Conservation (phyloP, 1,139 yeast species). For the Saccharomyces hybrid region DNA sequence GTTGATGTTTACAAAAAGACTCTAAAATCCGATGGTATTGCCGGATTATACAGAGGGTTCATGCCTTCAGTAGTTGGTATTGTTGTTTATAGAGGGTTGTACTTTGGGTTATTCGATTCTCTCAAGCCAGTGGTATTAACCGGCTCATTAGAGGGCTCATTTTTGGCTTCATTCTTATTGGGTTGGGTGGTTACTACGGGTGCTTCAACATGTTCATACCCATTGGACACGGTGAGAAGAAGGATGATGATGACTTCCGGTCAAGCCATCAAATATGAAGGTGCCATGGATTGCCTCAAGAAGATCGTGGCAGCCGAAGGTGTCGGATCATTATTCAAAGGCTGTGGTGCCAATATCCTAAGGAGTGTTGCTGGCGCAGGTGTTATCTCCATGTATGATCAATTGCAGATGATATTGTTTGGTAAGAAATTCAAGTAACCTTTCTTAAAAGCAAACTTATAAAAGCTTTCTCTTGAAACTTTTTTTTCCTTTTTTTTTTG, state of each 20-base stretch:
- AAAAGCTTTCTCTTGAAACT: no score
- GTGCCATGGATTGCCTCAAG: conserved; percentile 64
- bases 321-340: conserved; percentile 65
- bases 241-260: conserved; percentile 88
- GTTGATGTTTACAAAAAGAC: conserved; percentile 74
- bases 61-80: conserved; percentile 76
- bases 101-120: conserved; percentile 76
- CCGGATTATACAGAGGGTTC: conserved; percentile 82
- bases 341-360: conserved; percentile 80
- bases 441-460: no score
- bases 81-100: conserved; percentile 76
- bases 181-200: conserved; percentile 78
- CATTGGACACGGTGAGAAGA: conserved; percentile 79
- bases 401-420: conserved; percentile 61
- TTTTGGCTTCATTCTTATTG: conserved; percentile 66
- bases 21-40: conserved; percentile 66
- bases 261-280: conserved; percentile 68
- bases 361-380: conserved; percentile 88
- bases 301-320: conserved; percentile 71
- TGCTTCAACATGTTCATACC: conserved; percentile 76
- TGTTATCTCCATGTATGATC: conserved; percentile 73
- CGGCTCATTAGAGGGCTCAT: conserved; percentile 63
- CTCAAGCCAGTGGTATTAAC: conserved; percentile 65
- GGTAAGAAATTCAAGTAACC: conserved; percentile 59
- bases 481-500: not conserved